phyloP scores from a whole-genome alignment of 73 alveolate species.

The Paramecium biaurelia region DNA sequence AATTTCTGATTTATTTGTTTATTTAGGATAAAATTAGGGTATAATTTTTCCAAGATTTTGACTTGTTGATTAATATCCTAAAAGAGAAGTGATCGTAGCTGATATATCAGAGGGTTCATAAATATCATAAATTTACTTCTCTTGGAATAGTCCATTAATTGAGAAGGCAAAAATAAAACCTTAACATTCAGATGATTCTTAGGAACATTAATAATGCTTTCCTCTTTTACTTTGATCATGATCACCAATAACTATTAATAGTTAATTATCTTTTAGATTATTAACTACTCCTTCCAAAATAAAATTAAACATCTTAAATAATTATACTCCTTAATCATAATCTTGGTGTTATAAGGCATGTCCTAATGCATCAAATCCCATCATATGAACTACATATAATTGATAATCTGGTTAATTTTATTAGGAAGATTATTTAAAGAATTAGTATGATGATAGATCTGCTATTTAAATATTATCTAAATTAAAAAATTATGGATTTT shows the following conservation, averaged over 20 bases:
- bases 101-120: slow-evolving; percentile 32
- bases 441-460: background rate
- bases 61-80: background rate
- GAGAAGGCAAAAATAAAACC: slow-evolving; percentile 29
- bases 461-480: background rate
- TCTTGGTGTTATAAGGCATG: slow-evolving; percentile 30
- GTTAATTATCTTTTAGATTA: background rate
- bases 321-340: background rate
- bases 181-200: slow-evolving; percentile 33
- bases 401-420: background rate
- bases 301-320: background rate
- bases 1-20: background rate
- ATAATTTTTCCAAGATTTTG: slow-evolving; percentile 24
- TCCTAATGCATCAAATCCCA: slow-evolving; percentile 47
- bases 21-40: slow-evolving; percentile 6
- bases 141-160: background rate
- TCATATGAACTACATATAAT: background rate
- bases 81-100: background rate
- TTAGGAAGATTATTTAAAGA: background rate
- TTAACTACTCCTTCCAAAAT: background rate
- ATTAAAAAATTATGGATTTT: background rate
- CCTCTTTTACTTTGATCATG: slow-evolving; percentile 53
- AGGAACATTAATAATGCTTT: slow-evolving; percentile 14
- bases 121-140: background rate
- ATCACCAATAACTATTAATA: slow-evolving; percentile 10